A percentile compares a stretch with the other conserved stretches of the same genome.
phyloP scores from a whole-genome alignment of 306 rosid genomes.

The Castanea sativa region DNA sequence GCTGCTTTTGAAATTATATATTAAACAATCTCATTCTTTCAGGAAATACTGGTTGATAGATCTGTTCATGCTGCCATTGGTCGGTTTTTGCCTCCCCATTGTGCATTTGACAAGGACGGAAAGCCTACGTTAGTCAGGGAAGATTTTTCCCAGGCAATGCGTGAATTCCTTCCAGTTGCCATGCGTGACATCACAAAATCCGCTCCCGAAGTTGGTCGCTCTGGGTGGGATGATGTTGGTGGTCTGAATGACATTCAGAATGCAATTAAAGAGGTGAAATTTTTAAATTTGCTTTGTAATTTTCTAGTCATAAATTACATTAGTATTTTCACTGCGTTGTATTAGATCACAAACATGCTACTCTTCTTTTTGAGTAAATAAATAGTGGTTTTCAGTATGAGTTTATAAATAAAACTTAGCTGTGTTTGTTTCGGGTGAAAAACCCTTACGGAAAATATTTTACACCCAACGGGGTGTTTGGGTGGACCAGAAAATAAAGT shows the following conservation, averaged over 20 bases:
- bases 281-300: neutral
- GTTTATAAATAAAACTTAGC: neutral
- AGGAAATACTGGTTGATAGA: slow-evolving; percentile 96
- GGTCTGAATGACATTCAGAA: slow-evolving; percentile 83
- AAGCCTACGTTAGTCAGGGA: slow-evolving; percentile 58
- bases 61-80: slow-evolving; percentile 82
- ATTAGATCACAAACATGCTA: neutral
- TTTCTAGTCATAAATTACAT: neutral
- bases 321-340: neutral
- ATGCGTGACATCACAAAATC: slow-evolving; percentile 89
- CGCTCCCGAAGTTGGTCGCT: slow-evolving; percentile 68
- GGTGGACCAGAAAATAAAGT: no score
- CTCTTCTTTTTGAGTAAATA: neutral
- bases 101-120: slow-evolving; percentile 40
- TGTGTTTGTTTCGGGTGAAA: no score
- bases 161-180: slow-evolving; percentile 87
- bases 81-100: slow-evolving; percentile 60
- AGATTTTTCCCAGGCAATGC: slow-evolving; percentile 90
- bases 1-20: slow-evolving; percentile 16
- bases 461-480: no score
- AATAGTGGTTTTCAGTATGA: neutral
- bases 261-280: slow-evolving; percentile 73
- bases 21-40: slow-evolving; percentile 23
- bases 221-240: slow-evolving; percentile 98
- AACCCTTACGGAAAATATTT: no score